Base-by-base conservation (phyloP, 1,139 yeast genomes). In the Blastobotrys apis region DNA sequence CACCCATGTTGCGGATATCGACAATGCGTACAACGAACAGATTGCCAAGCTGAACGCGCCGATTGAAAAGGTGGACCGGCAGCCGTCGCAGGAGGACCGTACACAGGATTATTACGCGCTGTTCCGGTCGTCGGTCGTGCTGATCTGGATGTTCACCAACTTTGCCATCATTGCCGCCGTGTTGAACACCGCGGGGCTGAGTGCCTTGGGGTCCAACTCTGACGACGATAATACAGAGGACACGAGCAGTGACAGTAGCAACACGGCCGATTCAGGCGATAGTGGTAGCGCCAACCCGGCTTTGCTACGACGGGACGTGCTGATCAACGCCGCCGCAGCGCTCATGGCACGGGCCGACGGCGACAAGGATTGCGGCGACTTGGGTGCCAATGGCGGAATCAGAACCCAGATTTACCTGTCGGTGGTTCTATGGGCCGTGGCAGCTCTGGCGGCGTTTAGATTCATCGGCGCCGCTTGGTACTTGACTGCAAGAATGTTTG, bases 341-440 rank as follows among this genome's bases (percentile, higher is more conserved):
- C 32, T 47, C 2, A 39, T 49, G 12, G 46, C 47, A 3, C 41
- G 55, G 23, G 50, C 50, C 2, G n/a, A n/a, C n/a, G 39, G 23
- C 23, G 42, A n/a, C 32, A 22, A 38, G 12, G 33, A 52, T 22
- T 56, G 63, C 43, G 56, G 55, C 2, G 40, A 48, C 4, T 39
- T 60, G 10, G 63, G 62, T 9, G 19, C 33, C 3, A 49, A 53
- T 10, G 59, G 58, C 3, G 49, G 54, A n/a, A 46, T 53, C 13
- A 51, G 61, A 36, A 55, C 63, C 2, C 62, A 65, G 39, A 67
- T 77, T 2, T 84, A 82, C 59, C 73, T 84, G 67, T 79, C 86
- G 12, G 85, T 83, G n/a, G 74, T 84, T 41, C 71, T 84, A 47
- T 84, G 92, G 90, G 69, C 80, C 36, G 92, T 84, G 32, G 90